These are phyloP conservation scores for Backusella macrospora DNA, from an alignment of 192 early-diverging fungal species.

Conservation along the genomic window DNA sequence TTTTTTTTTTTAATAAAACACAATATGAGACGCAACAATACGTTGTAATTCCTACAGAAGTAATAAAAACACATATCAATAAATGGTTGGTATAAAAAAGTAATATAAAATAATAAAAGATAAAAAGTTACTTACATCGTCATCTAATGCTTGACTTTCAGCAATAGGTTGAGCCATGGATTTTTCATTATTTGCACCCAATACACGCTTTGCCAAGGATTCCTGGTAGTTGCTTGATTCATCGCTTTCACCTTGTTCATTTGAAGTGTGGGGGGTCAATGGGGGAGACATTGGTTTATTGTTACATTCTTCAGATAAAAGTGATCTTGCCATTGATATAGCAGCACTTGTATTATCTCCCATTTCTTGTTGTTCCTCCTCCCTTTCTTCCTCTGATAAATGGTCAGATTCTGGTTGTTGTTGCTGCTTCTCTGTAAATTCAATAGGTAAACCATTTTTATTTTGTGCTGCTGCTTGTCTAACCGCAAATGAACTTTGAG, in stretches of 20 bases:
- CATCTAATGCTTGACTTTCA: conserved; percentile 4
- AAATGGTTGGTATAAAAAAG: not conserved
- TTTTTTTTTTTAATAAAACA: conserved; percentile 20
- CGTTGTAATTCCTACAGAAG: conserved; percentile 30
- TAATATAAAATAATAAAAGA: not conserved
- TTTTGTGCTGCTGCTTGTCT: conserved; percentile 5
- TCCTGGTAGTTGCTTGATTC: not conserved
- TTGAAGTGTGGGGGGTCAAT: conserved; percentile 13
- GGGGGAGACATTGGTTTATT: conserved; percentile 26
- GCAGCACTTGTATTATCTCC: conserved; percentile 8
- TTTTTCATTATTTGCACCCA: not conserved
- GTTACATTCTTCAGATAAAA: not conserved
- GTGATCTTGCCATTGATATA: conserved; percentile 15
- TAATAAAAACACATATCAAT: not conserved
- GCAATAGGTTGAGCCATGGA: not conserved
- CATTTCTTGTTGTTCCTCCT: not conserved
- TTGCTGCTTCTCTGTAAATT: not conserved
- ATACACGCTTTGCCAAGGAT: conserved; percentile 17
- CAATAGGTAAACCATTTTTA: not conserved
- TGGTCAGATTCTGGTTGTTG: not conserved
- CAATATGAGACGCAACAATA: conserved; percentile 30
- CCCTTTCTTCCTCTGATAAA: not conserved
- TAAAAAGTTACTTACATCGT: conserved; percentile 23
- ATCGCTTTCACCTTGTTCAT: not conserved
- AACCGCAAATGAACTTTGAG: conserved; percentile 28